Evolutionary conservation across 2,329 filamentous ascomycete genomes (phyloP).

Genomic region (Trichoderma guizhouense): DNA sequence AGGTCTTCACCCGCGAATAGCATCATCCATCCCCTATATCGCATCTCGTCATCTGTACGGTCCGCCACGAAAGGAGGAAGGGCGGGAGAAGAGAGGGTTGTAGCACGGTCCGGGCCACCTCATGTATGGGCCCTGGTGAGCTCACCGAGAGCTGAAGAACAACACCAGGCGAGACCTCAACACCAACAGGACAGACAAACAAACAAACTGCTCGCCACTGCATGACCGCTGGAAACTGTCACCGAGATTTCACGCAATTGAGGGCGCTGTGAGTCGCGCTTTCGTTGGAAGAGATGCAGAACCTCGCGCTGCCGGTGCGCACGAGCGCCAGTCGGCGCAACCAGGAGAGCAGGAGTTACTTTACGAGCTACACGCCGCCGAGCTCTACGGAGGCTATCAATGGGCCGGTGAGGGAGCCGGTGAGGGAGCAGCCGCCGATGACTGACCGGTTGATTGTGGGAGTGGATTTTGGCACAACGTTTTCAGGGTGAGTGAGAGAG

Average conservation of each 20-base stretch:
- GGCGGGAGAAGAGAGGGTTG: background rate
- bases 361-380: conserved; percentile 52
- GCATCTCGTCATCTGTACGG: background rate
- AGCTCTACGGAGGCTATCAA: conserved; percentile 62
- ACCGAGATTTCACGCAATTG: background rate
- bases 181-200: too few relatives aligned
- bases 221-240: background rate
- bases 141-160: background rate
- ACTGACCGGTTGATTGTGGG: conserved; percentile 70
- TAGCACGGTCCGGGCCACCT: background rate
- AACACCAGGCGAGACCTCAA: background rate
- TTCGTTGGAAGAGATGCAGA: conserved; percentile 23
- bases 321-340: conserved; percentile 46
- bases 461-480: conserved; percentile 82
- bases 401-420: conserved; percentile 56
- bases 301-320: conserved; percentile 50
- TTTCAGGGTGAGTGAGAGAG: conserved; percentile 57
- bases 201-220: background rate
- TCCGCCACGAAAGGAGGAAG: background rate
- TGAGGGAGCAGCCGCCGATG: conserved; percentile 48
- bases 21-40: background rate
- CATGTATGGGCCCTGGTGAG: background rate
- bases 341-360: conserved; percentile 55
- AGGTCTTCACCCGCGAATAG: too few relatives aligned
- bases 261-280: background rate